A percentile compares a stretch with the other conserved stretches of the same genome.
These are phyloP conservation scores for Orbilia ellipsospora DNA, from an alignment of 2,329 filamentous ascomycete species.

Conservation along the genomic window DNA sequence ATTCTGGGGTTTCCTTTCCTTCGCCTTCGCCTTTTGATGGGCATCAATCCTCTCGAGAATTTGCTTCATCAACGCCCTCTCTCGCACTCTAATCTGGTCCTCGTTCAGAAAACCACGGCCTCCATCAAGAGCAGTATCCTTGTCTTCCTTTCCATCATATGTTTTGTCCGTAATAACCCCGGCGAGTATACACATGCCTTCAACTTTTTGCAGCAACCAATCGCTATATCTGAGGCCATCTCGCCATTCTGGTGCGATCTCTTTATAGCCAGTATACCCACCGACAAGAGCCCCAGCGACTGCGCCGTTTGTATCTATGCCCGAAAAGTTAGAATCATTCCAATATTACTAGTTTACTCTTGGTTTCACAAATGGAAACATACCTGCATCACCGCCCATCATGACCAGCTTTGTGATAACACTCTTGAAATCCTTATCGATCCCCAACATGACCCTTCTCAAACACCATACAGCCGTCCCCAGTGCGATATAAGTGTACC, in stretches of 20 bases:
- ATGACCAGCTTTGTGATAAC: conserved; percentile 67
- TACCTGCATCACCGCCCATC: conserved; percentile 66
- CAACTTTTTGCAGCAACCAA: conserved; percentile 65
- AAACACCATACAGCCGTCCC: conserved; percentile 66
- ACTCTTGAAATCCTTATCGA: conserved; percentile 63
- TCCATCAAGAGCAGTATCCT: conserved; percentile 64
- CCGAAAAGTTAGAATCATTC: conserved; percentile 4
- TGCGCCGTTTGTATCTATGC: conserved; percentile 67
- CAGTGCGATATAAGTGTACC: conserved; percentile 69
- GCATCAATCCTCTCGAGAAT: conserved; percentile 36
- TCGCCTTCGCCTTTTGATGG: conserved; percentile 14
- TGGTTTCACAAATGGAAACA: background rate
- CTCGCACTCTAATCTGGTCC: conserved; percentile 61
- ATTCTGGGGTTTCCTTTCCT: conserved; percentile 25
- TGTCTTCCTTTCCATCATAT: conserved; percentile 62
- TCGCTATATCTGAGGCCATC: conserved; percentile 65
- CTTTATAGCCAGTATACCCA: conserved; percentile 65
- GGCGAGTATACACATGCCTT: conserved; percentile 63
- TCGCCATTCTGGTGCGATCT: conserved; percentile 66
- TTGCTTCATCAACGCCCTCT: conserved; percentile 46
- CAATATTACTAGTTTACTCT: background rate
- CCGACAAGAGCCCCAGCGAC: conserved; percentile 68
- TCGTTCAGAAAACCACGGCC: conserved; percentile 63
- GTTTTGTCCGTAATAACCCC: conserved; percentile 61
- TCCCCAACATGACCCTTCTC: conserved; percentile 64